Conservation (phyloP, 2,329 filamentous ascomycete species). For the Fusarium sp. region DNA sequence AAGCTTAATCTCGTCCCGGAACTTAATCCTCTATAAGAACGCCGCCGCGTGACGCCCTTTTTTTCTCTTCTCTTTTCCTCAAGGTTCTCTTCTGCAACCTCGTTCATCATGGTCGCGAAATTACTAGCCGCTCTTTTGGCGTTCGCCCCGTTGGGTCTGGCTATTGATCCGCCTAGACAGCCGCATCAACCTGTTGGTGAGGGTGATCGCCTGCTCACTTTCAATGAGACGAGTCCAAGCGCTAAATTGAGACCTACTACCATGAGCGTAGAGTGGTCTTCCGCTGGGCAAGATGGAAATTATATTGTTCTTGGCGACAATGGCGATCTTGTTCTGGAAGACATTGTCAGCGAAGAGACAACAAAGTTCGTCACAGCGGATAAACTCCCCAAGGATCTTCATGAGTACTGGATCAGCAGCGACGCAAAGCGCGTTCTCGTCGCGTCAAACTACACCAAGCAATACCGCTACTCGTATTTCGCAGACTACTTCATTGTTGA, state of each 20-base stretch:
- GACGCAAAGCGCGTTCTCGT: conserved; percentile 69
- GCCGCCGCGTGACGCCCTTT: too few species aligned
- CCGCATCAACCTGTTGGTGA: conserved; percentile 65
- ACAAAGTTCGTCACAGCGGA: conserved; percentile 67
- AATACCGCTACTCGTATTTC: conserved; percentile 75
- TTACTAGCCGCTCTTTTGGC: conserved; percentile 31
- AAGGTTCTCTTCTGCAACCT: background rate
- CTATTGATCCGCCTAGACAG: conserved; percentile 61
- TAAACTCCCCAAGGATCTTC: conserved; percentile 63
- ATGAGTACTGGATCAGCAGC: conserved; percentile 69
- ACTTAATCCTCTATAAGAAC: background rate
- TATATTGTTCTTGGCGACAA: conserved; percentile 63
- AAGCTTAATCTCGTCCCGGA: conserved; percentile 22
- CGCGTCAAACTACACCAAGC: conserved; percentile 72
- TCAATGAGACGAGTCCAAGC: conserved; percentile 65
- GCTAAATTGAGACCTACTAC: conserved; percentile 57
- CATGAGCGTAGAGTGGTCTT: conserved; percentile 65
- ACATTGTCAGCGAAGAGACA: conserved; percentile 66
- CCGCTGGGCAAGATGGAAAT: conserved; percentile 67
- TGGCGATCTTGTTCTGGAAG: conserved; percentile 67
- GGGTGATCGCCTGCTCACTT: conserved; percentile 65
- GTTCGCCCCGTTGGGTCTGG: conserved; percentile 34
- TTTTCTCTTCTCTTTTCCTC: background rate
- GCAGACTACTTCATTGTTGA: conserved; percentile 73
- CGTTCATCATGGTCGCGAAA: conserved; percentile 15